Base-by-base conservation (phyloP, 164 flowering plant genomes). In the Vitis rupestris region DNA sequence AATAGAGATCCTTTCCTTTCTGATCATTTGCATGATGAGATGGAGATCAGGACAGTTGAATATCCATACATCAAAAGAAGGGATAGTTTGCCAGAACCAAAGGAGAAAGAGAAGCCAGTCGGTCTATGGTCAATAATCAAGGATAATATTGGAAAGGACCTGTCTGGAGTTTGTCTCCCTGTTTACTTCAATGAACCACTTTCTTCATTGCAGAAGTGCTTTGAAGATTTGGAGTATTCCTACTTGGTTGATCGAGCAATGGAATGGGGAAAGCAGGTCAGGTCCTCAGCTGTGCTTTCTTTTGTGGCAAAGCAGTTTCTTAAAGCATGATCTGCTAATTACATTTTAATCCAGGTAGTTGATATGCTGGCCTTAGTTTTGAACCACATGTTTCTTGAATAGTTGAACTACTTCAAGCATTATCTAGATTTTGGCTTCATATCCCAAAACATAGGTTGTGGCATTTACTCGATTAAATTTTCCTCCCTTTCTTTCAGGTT, bases 171-270 rank as follows among this genome's bases (percentile, higher is more conserved):
- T 72, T 95, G 99, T 76, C 91, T 95, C 58, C 99, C 99, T 80
- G 99, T 95, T 69, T 93, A 95, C 81, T 95, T 95, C 58, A 95
- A 95, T 77, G 99, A 95, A 78, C 98, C 99, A 54, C 93, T 93
- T 60, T 95, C 99, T 62, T 93, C 99, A 9, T 76, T 95, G 71
- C 99, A 95, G 67, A 95, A 95, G 79, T 95, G 99, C 77, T 95
- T 91, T 79, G 99, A 95, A 81, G 99, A 95, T 86, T 83, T 95
- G 82, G 99, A 95, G 78, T 93, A 92, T 69, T 93, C 99, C 1
- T 82, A 89, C 76, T 82, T 95, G 87, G 93, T 95, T 64, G 99
- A 95, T 82, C 86, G 76, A 54, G 99, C 98, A 64, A 68, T 87
- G 67, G 94, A 85, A 79, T 95, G 98, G 98, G 97, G 98, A 79